Evolutionary conservation across 2,329 filamentous ascomycete species (phyloP).

Genomic region (Thielaviopsis cerberus): DNA sequence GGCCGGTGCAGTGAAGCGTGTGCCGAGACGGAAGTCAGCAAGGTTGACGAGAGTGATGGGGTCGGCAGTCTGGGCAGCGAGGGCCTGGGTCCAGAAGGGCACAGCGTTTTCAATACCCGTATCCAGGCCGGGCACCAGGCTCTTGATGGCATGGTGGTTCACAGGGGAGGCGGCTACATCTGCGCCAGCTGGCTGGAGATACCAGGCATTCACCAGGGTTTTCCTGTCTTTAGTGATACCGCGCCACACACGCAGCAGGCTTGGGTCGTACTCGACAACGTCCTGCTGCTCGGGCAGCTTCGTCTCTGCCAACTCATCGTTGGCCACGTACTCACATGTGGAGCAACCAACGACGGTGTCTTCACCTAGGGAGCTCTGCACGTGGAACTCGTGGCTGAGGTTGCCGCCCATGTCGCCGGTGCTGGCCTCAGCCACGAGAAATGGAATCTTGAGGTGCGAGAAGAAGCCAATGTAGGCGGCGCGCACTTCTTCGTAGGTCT

Average conservation of each 20-base stretch:
- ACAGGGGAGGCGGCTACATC: slow-evolving; percentile 17
- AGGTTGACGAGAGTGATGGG: slow-evolving; percentile 18
- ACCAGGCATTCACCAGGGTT: slow-evolving; percentile 53
- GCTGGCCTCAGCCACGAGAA: slow-evolving; percentile 70
- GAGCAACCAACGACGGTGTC: slow-evolving; percentile 65
- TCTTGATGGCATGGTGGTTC: slow-evolving; percentile 44
- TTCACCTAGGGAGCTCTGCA: slow-evolving; percentile 62
- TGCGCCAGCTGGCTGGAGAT: slow-evolving; percentile 23
- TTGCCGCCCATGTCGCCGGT: slow-evolving; percentile 93
- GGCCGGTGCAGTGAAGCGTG: neutral
- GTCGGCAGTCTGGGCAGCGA: slow-evolving; percentile 14
- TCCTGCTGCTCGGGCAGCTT: slow-evolving; percentile 9
- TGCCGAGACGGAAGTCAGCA: slow-evolving; percentile 17
- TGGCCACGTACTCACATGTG: slow-evolving; percentile 58
- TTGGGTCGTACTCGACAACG: neutral
- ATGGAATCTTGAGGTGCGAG: slow-evolving; percentile 62
- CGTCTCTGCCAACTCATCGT: slow-evolving; percentile 62
- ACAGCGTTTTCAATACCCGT: slow-evolving; percentile 44
- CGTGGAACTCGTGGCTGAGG: slow-evolving; percentile 87
- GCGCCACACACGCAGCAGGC: slow-evolving; percentile 28
- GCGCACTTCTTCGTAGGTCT: slow-evolving; percentile 61
- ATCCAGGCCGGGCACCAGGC: slow-evolving; percentile 48
- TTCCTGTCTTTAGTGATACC: slow-evolving; percentile 49
- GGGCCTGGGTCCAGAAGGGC: slow-evolving; percentile 30
- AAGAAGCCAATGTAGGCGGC: slow-evolving; percentile 61